Conservation (phyloP, 1,284 basidiomycete genomes). For the Earliella scabrosa region DNA sequence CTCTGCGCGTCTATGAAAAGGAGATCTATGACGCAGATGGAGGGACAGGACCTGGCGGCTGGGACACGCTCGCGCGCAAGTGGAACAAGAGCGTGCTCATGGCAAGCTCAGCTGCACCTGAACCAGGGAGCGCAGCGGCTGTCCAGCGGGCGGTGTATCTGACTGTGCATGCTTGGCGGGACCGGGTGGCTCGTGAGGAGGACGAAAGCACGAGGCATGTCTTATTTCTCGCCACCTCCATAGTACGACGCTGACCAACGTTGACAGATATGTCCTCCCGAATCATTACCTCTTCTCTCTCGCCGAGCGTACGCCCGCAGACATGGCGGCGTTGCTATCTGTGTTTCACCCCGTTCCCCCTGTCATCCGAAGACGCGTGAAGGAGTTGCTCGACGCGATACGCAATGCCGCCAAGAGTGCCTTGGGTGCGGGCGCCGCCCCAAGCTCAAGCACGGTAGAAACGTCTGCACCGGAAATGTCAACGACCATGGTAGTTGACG, state of each 20-base stretch:
- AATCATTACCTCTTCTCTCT: slow-evolving; percentile 75
- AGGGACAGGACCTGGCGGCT: slow-evolving; percentile 74
- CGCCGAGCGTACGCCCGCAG: slow-evolving; percentile 66
- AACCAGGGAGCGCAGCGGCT: slow-evolving; percentile 17
- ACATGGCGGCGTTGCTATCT: slow-evolving; percentile 59
- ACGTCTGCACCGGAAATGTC: background rate
- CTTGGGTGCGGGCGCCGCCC: slow-evolving; percentile 18
- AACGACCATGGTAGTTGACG: background rate
- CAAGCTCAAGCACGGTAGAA: background rate
- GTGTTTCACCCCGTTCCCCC: slow-evolving; percentile 63
- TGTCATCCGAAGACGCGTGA: slow-evolving; percentile 58
- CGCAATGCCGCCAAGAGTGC: slow-evolving; percentile 49
- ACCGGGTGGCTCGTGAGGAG: slow-evolving; percentile 78
- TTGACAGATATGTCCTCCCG: slow-evolving; percentile 75
- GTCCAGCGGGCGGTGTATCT: slow-evolving; percentile 67
- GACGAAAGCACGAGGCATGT: slow-evolving; percentile 86
- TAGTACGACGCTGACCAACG: no score
- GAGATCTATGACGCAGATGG: slow-evolving; percentile 70
- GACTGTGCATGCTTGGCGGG: slow-evolving; percentile 86
- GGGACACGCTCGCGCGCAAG: slow-evolving; percentile 78
- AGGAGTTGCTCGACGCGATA: slow-evolving; percentile 67
- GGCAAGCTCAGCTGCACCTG: slow-evolving; percentile 29
- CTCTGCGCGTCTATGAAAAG: slow-evolving; percentile 68
- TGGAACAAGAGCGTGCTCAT: slow-evolving; percentile 71
- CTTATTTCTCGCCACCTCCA: slow-evolving; percentile 16